phyloP scores from a whole-genome alignment of 225 moss, liverwort and hornwort species.

The Ulota crispa region DNA sequence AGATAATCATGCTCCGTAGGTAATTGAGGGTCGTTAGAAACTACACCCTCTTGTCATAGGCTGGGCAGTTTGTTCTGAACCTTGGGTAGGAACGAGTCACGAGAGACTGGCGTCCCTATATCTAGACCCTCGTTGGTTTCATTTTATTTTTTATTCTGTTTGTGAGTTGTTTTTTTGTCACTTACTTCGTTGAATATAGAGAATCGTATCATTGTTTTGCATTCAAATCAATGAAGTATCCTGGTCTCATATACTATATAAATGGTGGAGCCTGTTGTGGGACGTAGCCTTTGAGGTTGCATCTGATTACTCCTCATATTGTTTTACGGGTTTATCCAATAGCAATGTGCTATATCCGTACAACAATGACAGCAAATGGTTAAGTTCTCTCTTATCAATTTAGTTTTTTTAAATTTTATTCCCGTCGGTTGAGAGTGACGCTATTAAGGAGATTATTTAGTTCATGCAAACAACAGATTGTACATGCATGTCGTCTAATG shows the following conservation, averaged over 20 bases:
- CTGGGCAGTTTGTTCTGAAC: constrained; percentile 15
- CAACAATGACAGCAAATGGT: too few relatives aligned
- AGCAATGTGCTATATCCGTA: too few relatives aligned
- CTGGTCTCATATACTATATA: constrained; percentile 7
- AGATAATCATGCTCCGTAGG: constrained; percentile 16
- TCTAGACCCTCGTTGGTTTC: constrained; percentile 2
- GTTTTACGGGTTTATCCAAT: not conserved
- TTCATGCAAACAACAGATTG: not conserved
- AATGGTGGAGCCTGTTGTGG: not conserved
- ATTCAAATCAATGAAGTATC: not conserved
- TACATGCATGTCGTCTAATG: not conserved
- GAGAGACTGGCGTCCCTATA: not conserved
- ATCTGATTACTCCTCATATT: not conserved
- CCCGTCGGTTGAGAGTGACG: not conserved
- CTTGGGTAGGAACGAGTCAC: constrained; percentile 22
- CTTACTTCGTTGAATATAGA: constrained; percentile 8
- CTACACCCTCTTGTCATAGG: constrained; percentile 14
- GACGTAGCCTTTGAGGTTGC: too few relatives aligned
- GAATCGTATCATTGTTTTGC: constrained; percentile 3
- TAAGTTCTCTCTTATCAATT: not conserved
- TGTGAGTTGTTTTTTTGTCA: not conserved
- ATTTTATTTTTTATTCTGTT: not conserved
- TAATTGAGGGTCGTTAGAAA: constrained; percentile 19
- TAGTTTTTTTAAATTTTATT: not conserved
- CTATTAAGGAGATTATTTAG: not conserved